Base-by-base conservation (phyloP, 2,329 filamentous ascomycete species). In the Diplodia seriata region DNA sequence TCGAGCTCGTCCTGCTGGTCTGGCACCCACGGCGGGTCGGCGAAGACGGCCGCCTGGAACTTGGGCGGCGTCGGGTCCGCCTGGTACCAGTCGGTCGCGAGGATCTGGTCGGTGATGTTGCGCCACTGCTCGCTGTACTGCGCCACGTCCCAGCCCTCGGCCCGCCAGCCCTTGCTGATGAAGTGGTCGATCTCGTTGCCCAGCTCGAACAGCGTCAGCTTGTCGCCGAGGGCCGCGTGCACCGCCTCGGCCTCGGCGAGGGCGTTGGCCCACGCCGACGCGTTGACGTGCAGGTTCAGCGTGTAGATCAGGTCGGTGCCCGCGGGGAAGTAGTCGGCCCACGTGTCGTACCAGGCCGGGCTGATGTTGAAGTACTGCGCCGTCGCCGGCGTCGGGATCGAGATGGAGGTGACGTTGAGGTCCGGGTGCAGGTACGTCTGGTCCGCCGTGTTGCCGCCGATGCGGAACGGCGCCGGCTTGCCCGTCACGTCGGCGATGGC, bases 21-120 rank as follows among this genome's bases (percentile, higher is more conserved):
- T 5, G 49, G 43, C 20, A 67, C 20, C 66, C 55, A 51, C 14
- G 66, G 66, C 33, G 55, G 66, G 43, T 67, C 66, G 18, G 66
- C 66, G 26, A 67, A 71, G 9, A 70, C 69, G 12, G 68, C 68
- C 2, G 70, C 69, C 36, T 69, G 68, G 54, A 70, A 70, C 26
- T 69, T 69, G 26, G 67, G 68, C 40, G 65, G 69, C 26, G 47
- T 59, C 8, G 33, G 31, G 33, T 59, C 67, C 15, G 43, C 64
- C 51, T 18, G 55, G 59, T 70, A 70, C 69, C 69, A 71, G 31
- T 50, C 50, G 3, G 68, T 64, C 5, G 53, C 63, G 2, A 57
- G 50, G 40, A 70, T 70, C 15, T 69, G 70, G 47, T 59, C 53
- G 1, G 70, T 68, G 8, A 69, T 43, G 31, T 68, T 69, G 15